A percentile compares a stretch with the other conserved stretches of the same genome.
Evolutionary conservation across 2,329 filamentous ascomycete species (phyloP).

Genomic region (Coleophoma crateriformis): DNA sequence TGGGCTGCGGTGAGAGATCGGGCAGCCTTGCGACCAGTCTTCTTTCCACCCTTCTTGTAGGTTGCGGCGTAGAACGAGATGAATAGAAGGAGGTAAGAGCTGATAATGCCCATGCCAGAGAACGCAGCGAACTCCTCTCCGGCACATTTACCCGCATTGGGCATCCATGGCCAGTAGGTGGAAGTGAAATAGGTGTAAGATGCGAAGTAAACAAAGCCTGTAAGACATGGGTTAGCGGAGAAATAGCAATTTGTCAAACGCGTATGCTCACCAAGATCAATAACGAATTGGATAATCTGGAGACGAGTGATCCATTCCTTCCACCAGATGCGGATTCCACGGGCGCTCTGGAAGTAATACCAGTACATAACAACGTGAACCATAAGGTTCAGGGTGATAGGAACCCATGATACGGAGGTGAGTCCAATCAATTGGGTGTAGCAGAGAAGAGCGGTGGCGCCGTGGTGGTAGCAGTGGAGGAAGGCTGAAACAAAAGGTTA

Average conservation of each 20-base stretch:
- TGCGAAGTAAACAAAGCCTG: conserved; percentile 96
- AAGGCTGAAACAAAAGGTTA: conserved; percentile 57
- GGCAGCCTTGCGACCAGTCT: conserved; percentile 74
- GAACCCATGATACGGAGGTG: conserved; percentile 92
- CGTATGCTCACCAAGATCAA: conserved; percentile 73
- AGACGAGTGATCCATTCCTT: conserved; percentile 99
- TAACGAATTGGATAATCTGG: conserved; percentile 95
- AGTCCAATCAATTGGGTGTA: conserved; percentile 94
- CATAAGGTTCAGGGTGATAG: conserved; percentile 84
- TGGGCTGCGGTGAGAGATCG: conserved; percentile 37
- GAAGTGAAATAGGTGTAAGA: conserved; percentile 98
- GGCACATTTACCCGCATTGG: conserved; percentile 79
- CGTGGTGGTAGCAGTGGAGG: conserved; percentile 98
- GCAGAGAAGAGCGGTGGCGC: conserved; percentile 92
- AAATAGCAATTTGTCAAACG: too few relatives aligned
- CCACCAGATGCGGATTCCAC: conserved; percentile 96
- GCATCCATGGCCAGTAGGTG: conserved; percentile 80
- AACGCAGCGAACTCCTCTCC: conserved; percentile 97
- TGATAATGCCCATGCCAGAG: conserved; percentile 84
- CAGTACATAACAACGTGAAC: conserved; percentile 99
- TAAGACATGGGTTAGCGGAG: conserved; percentile 23
- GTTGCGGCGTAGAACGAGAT: conserved; percentile 98
- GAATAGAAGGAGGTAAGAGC: conserved; percentile 95
- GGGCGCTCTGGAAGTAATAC: conserved; percentile 99
- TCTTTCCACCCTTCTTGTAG: conserved; percentile 80